phyloP scores from a whole-genome alignment of 1,139 yeast species.

The Nadsonia commutata region DNA sequence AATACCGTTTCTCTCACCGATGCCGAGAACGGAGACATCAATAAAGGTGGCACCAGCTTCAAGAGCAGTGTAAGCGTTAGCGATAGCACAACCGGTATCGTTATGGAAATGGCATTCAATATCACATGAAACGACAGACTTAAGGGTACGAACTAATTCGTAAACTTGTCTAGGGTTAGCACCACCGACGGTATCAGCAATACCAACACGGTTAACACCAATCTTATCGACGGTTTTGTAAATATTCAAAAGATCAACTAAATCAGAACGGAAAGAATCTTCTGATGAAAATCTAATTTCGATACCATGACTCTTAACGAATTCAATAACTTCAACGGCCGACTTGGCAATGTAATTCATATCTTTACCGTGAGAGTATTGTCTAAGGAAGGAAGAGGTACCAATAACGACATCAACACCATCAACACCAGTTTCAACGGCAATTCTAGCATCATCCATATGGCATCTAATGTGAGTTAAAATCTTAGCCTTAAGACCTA shows the following conservation, averaged over 20 bases:
- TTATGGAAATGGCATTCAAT: conserved; percentile 98
- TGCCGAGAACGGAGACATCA: conserved; percentile 92
- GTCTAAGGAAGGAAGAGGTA: conserved; percentile 87
- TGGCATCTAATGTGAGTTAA: conserved; percentile 90
- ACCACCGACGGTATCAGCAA: conserved; percentile 98
- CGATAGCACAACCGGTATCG: conserved; percentile 98
- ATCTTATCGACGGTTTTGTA: conserved; percentile 95
- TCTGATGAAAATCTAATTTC: conserved; percentile 95
- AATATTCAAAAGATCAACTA: conserved; percentile 86
- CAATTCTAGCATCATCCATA: conserved; percentile 96
- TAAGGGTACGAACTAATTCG: conserved; percentile 86
- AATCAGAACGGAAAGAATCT: conserved; percentile 94
- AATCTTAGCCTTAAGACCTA: conserved; percentile 90
- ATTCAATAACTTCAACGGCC: conserved; percentile 94
- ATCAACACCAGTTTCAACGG: conserved; percentile 96
- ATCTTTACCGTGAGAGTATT: conserved; percentile 95
- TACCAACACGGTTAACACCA: conserved; percentile 97
- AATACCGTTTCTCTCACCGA: conserved; percentile 98
- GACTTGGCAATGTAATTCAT: conserved; percentile 96
- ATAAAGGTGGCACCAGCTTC: conserved; percentile 96
- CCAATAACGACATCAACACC: conserved; percentile 99
- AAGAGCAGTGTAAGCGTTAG: conserved; percentile 93
- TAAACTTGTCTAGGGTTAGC: conserved; percentile 99
- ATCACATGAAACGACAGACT: conserved; percentile 89
- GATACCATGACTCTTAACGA: conserved; percentile 91